Evolutionary conservation across 2,329 filamentous ascomycete genomes (phyloP).

Genomic region (Claviceps sp.): DNA sequence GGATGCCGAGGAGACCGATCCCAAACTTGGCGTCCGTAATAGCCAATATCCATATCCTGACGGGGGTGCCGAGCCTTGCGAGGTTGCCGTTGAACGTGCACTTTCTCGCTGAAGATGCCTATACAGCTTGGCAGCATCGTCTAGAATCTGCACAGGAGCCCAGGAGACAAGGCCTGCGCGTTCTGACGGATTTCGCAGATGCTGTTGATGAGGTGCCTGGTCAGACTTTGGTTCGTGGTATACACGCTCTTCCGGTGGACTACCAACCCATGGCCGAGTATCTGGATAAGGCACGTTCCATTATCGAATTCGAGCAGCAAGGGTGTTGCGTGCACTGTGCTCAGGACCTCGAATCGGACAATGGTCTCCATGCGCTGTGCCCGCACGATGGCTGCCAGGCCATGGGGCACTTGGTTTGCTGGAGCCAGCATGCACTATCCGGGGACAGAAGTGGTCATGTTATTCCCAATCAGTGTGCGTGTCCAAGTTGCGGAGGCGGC

Average conservation of each 20-base stretch:
- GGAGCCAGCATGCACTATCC: conserved; percentile 38
- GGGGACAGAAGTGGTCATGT: conserved; percentile 29
- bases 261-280: conserved; percentile 40
- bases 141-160: conserved; percentile 33
- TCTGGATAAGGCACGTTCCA: conserved; percentile 38
- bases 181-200: conserved; percentile 42
- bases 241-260: conserved; percentile 41
- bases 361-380: conserved; percentile 44
- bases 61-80: conserved; percentile 65
- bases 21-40: conserved; percentile 55
- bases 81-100: conserved; percentile 72
- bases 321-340: conserved; percentile 41
- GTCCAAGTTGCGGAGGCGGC: conserved; percentile 52
- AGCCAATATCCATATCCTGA: conserved; percentile 67
- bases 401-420: conserved; percentile 47
- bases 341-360: conserved; percentile 27
- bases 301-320: conserved; percentile 42
- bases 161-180: conserved; percentile 33
- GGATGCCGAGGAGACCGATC: conserved; percentile 41
- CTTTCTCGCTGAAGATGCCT: conserved; percentile 62
- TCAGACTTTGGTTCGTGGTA: conserved; percentile 25
- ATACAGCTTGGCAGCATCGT: conserved; percentile 53
- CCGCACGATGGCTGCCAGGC: conserved; percentile 38
- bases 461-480: conserved; percentile 55
- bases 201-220: conserved; percentile 3